A percentile compares a stretch with the other conserved stretches of the same genome.
phyloP scores from a whole-genome alignment of 129 eudicot genomes.

The Arctium minus region DNA sequence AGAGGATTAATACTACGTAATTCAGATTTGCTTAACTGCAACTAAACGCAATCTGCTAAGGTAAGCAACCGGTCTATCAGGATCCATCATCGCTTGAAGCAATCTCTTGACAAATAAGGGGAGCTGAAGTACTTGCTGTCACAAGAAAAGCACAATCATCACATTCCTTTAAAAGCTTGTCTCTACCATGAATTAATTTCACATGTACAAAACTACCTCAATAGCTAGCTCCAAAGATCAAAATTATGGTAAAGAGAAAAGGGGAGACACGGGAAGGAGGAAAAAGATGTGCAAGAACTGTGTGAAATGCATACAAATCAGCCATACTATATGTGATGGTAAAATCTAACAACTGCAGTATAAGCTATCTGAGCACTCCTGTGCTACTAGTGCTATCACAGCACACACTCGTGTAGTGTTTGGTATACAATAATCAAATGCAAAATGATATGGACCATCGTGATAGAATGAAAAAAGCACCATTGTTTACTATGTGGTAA shows the following conservation, averaged over 20 bases:
- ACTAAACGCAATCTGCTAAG: slow-evolving; percentile 52
- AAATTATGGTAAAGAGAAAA: neutral
- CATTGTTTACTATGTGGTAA: no score
- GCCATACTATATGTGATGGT: no score
- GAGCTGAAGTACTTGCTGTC: slow-evolving; percentile 52
- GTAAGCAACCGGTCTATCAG: slow-evolving; percentile 56
- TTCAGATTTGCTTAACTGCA: slow-evolving; percentile 47
- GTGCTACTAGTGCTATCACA: no score
- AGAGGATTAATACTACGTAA: neutral
- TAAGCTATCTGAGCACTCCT: no score
- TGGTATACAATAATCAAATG: no score
- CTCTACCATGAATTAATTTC: neutral
- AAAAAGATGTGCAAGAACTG: neutral
- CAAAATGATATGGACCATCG: no score
- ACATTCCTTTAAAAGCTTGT: neutral
- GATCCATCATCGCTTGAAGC: slow-evolving; percentile 61
- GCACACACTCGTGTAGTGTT: no score
- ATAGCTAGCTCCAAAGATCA: neutral
- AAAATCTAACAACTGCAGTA: no score
- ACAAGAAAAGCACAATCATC: slow-evolving; percentile 17
- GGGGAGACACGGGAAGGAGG: neutral
- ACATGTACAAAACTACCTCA: slow-evolving; percentile 4
- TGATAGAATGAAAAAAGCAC: no score
- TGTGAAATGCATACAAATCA: neutral
- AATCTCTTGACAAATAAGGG: slow-evolving; percentile 54